Evolutionary conservation across 1,284 basidiomycete species (phyloP), one percentile per base, ranked within the genome.

Genomic region (Malassezia japonica): DNA sequence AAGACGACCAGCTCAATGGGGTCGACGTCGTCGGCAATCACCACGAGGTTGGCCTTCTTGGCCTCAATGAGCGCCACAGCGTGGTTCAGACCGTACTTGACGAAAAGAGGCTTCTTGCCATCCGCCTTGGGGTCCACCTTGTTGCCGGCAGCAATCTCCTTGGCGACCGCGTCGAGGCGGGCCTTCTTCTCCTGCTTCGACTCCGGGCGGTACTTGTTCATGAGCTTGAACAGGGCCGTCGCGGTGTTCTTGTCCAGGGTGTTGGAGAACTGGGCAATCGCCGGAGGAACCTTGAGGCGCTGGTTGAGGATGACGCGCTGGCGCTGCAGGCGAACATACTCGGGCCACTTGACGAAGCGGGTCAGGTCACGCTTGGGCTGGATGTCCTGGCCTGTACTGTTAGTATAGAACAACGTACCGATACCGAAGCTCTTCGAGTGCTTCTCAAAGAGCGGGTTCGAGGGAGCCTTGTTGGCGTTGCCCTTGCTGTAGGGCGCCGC

Each of bases 211-310:
- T 79, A 85, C 82, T 96, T 96, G 84, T 96, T 92, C 52, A 96
- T 76, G 62, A 98, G 83, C 79, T 92, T 91, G 85, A 96, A 96
- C 59, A 96, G 78, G 77, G 95, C 89, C 50, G 88, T 92, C 40
- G 92, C 92, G 50, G 91, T 96, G 82, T 96, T 98, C 83, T 95
- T 96, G 83, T 98, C 92, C 69, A 98, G 81, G 40, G 90, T 92
- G 80, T 96, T 87, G 50, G 85, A 82, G 82, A 98, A 96, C 78
- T 98, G 92, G 48, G 89, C 87, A 70, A 98, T 94, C 68, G 92
- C 87, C 48, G 92, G 92, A 69, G 92, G 92, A 31, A 95, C 90
- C 83, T 98, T 98, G 70, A 98, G 81, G 73, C 92, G 89, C 79
- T 96, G 90, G 82, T 87, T 80, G 62, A 98, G 85, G 78, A 98